Conservation (phyloP, 2,329 filamentous ascomycete genomes). For the Colletotrichum australisinense region DNA sequence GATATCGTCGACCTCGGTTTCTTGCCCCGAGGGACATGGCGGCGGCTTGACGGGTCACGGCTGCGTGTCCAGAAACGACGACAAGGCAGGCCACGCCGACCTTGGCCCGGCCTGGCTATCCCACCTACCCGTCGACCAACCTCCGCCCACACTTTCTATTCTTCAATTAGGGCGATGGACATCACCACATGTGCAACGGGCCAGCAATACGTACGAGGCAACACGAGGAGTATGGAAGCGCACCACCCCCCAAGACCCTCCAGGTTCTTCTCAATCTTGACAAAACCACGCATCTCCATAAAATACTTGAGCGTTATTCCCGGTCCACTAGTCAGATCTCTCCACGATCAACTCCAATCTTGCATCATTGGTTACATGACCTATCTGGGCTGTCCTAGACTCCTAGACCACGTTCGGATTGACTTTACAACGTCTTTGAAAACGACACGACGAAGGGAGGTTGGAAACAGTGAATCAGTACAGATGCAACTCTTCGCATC, state of each 20-base stretch:
- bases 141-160: background rate
- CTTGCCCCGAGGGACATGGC: conserved; percentile 2
- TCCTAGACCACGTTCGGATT: background rate
- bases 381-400: background rate
- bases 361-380: background rate
- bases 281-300: conserved; percentile 18
- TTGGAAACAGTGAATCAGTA: background rate
- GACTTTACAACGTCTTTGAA: background rate
- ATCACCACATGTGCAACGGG: background rate
- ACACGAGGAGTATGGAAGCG: background rate
- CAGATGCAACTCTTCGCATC: background rate
- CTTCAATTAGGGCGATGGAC: background rate
- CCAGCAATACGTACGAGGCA: background rate
- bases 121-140: background rate
- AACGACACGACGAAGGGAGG: background rate
- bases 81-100: conserved; percentile 1
- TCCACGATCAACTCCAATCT: background rate
- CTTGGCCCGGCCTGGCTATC: background rate
- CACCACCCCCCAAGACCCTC: background rate
- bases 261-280: background rate
- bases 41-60: background rate
- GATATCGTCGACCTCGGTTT: conserved; percentile 21
- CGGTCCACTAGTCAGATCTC: background rate
- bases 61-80: background rate
- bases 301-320: background rate